phyloP scores from a whole-genome alignment of 495 filamentous ascomycete species.

The Friedmanniomyces simplex region DNA sequence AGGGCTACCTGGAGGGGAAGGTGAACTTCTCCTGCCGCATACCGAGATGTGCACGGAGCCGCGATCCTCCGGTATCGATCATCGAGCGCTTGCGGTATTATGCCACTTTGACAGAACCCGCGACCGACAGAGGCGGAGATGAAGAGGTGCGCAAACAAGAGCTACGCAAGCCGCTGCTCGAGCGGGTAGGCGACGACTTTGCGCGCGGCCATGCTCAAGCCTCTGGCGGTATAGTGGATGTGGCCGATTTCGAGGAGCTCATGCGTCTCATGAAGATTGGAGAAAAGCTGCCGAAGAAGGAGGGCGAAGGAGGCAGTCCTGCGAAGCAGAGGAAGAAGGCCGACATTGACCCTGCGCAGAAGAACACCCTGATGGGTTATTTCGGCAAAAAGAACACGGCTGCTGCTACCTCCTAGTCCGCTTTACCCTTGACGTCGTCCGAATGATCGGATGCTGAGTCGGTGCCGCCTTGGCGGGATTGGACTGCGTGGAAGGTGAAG shows the following conservation, averaged over 20 bases:
- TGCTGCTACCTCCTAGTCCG: background rate
- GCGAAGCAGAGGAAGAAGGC: conserved; percentile 28
- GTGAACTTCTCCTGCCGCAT: conserved; percentile 53
- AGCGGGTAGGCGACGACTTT: conserved; percentile 45
- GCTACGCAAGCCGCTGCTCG: conserved; percentile 31
- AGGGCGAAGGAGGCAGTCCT: conserved; percentile 22
- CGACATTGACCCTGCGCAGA: conserved; percentile 27
- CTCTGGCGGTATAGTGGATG: conserved; percentile 44
- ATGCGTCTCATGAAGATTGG: conserved; percentile 43
- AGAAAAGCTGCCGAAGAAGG: conserved; percentile 32
- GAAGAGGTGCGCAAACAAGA: conserved; percentile 3
- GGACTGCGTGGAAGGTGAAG: conserved; percentile 54
- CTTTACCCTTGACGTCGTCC: background rate
- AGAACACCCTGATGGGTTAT: conserved; percentile 41
- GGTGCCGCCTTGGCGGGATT: background rate
- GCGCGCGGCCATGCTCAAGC: conserved; percentile 51
- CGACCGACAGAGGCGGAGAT: conserved; percentile 12
- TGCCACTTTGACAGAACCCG: conserved; percentile 24
- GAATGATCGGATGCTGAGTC: background rate
- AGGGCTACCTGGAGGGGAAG: conserved; percentile 43
- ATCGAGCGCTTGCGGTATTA: conserved; percentile 40
- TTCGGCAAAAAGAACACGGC: conserved; percentile 24
- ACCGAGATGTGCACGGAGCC: conserved; percentile 35
- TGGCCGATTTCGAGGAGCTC: conserved; percentile 46
- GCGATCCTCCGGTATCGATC: conserved; percentile 44